Conservation (phyloP, 345 rosid species). For the Pistacia vera region DNA sequence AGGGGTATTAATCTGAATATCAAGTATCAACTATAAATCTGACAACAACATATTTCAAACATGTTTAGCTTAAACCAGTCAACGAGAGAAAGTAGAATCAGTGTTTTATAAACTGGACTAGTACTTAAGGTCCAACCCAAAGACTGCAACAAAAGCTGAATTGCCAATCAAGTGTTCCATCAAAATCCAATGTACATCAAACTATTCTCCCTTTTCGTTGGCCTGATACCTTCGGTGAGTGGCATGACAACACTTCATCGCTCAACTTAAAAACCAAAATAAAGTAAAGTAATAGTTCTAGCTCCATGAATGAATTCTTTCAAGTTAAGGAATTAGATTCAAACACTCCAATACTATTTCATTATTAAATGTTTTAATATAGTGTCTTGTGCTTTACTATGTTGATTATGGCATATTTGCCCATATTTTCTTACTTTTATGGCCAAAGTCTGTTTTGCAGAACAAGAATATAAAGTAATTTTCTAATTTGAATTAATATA, state of each 20-base stretch:
- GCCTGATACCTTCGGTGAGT: not conserved
- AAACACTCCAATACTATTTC: not conserved
- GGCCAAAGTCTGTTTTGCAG: not conserved
- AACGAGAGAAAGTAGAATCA: too few relatives aligned
- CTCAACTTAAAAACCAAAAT: not conserved
- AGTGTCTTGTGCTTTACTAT: too few relatives aligned
- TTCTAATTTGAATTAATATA: not conserved
- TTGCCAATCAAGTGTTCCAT: not conserved
- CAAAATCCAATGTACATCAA: not conserved
- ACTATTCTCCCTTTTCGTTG: not conserved
- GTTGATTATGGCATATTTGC: not conserved
- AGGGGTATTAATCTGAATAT: not conserved
- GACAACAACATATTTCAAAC: too few relatives aligned
- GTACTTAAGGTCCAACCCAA: not conserved
- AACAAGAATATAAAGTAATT: not conserved
- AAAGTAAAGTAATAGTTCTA: not conserved
- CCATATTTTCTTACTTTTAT: not conserved
- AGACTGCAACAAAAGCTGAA: not conserved
- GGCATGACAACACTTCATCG: not conserved
- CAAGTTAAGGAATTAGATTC: not conserved
- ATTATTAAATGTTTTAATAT: not conserved
- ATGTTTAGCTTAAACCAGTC: not conserved
- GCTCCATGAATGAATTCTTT: not conserved
- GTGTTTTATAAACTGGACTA: not conserved
- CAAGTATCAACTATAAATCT: too few relatives aligned